A percentile compares a stretch with the other conserved stretches of the same genome.
Evolutionary conservation across 768 basidiomycete genomes (phyloP).

Genomic region (Leucocoprinus birnbaumii): DNA sequence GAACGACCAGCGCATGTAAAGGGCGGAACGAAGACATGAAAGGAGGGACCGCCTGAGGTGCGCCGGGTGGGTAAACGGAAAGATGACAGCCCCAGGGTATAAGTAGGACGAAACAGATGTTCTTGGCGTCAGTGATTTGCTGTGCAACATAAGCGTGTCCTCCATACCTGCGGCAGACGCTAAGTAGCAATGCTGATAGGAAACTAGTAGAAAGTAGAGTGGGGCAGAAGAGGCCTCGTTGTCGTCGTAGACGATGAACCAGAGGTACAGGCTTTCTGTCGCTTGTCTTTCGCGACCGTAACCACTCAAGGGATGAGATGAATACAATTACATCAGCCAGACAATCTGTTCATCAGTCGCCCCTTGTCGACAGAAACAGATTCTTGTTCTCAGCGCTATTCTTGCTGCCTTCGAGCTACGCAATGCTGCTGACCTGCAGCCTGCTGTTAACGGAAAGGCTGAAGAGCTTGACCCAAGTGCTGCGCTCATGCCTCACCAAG

Average conservation of each 20-base stretch:
- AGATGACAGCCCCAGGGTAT: conserved; percentile 3
- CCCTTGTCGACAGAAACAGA: too few species aligned
- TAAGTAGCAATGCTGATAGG: not conserved
- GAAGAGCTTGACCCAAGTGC: too few species aligned
- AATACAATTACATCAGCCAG: conserved; percentile 1
- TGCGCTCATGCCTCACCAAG: too few species aligned
- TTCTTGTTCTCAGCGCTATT: not conserved
- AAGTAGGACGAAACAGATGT: conserved; percentile 13
- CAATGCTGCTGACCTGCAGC: too few species aligned
- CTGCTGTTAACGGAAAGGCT: too few species aligned
- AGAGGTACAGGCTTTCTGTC: not conserved
- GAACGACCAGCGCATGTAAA: conserved; percentile 44
- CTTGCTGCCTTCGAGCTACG: too few species aligned
- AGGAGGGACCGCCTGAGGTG: conserved; percentile 26
- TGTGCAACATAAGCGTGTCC: conserved; percentile 10
- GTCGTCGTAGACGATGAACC: conserved; percentile 6
- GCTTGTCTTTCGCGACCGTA: conserved; percentile 3
- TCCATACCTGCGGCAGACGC: conserved; percentile 10
- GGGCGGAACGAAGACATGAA: conserved; percentile 32
- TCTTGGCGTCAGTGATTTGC: conserved; percentile 16
- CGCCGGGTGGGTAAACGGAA: conserved; percentile 2
- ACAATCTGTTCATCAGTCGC: not conserved
- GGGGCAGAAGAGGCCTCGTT: not conserved
- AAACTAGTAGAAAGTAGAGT: not conserved
- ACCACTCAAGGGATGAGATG: not conserved